Conservation (phyloP, 495 filamentous ascomycete species). For the Penicillium pulvis region DNA sequence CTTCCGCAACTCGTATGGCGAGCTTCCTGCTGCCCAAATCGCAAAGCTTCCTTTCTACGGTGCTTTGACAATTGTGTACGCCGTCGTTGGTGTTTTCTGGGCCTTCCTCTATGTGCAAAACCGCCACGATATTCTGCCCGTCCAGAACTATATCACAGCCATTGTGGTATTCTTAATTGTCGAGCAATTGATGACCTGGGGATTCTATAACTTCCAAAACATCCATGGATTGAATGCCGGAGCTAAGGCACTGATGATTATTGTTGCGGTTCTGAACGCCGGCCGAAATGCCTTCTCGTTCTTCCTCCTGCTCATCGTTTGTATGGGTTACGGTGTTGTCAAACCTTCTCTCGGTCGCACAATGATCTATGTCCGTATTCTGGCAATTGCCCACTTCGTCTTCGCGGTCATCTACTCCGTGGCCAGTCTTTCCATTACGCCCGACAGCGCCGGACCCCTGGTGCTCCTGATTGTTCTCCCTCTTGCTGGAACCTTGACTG, state of each 20-base stretch:
- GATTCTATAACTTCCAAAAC: conserved; percentile 94
- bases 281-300: conserved; percentile 97
- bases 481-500: conserved; percentile 87
- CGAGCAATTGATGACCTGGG: conserved; percentile 98
- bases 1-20: conserved; percentile 94
- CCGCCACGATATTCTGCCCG: conserved; percentile 88
- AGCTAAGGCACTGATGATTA: conserved; percentile 83
- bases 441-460: conserved; percentile 70
- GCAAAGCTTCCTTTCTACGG: conserved; percentile 98
- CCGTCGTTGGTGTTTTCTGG: conserved; percentile 85
- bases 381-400: conserved; percentile 89
- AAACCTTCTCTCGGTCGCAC: conserved; percentile 90
- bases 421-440: conserved; percentile 84
- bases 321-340: conserved; percentile 99
- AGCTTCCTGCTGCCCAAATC: conserved; percentile 93
- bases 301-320: conserved; percentile 97
- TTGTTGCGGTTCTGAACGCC: conserved; percentile 90
- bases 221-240: conserved; percentile 75
- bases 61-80: conserved; percentile 90
- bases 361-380: conserved; percentile 91
- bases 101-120: conserved; percentile 95
- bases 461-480: conserved; percentile 96
- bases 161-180: conserved; percentile 92
- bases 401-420: conserved; percentile 94
- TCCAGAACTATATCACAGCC: conserved; percentile 99